A percentile compares a stretch with the other conserved stretches of the same genome.
phyloP scores from a whole-genome alignment of 2,329 filamentous ascomycete genomes.

The Rhynchosporium secalis region DNA sequence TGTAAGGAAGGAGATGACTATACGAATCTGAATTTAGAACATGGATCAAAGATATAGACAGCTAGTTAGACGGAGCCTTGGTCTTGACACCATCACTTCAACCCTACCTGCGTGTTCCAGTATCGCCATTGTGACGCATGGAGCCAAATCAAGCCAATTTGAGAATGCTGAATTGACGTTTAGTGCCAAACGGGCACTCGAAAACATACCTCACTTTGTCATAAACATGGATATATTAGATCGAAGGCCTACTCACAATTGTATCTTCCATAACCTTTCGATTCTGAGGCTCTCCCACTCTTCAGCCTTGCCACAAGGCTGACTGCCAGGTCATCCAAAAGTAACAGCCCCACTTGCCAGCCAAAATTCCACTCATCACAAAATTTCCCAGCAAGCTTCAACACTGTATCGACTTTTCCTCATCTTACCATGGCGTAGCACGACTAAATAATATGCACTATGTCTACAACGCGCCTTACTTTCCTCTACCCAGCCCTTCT shows the following conservation, averaged over 20 bases:
- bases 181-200: too few species aligned
- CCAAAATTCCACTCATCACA: background rate
- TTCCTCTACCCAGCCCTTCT: slow-evolving; percentile 71
- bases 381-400: background rate
- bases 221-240: too few species aligned
- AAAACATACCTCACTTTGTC: too few species aligned
- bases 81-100: too few species aligned
- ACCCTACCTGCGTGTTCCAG: too few species aligned
- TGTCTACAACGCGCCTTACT: slow-evolving; percentile 63
- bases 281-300: background rate
- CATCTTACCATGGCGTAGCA: slow-evolving; percentile 6
- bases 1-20: background rate
- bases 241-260: too few species aligned
- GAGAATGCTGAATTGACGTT: too few species aligned
- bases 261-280: too few species aligned
- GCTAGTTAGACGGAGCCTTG: too few species aligned
- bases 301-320: slow-evolving; percentile 15
- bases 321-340: background rate
- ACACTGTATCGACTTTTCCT: background rate
- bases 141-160: too few species aligned
- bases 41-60: background rate
- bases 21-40: background rate
- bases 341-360: slow-evolving; percentile 1
- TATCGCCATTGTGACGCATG: too few species aligned
- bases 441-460: slow-evolving; percentile 38